Conservation (phyloP, 2,329 filamentous ascomycete species). For the Aspergillus tubingensis region DNA sequence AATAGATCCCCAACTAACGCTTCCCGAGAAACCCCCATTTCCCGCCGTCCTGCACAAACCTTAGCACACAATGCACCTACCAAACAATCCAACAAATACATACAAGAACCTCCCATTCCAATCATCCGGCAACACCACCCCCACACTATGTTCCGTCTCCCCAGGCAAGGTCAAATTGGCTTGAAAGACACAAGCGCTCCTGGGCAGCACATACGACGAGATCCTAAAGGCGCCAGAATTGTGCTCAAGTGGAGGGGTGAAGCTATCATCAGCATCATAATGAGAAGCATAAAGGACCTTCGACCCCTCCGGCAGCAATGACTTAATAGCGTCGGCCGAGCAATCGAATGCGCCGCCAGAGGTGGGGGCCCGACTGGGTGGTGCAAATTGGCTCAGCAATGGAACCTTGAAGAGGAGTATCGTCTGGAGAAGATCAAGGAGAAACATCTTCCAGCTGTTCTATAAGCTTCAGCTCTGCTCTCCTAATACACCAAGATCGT, state of each 20-base stretch:
- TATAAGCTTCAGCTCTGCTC: background rate
- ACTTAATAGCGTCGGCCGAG: background rate
- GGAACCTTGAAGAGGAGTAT: background rate
- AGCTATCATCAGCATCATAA: background rate
- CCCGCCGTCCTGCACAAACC: background rate
- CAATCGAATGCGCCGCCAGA: background rate
- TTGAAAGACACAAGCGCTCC: background rate
- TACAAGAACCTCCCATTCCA: constrained; percentile 1
- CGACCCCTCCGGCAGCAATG: background rate
- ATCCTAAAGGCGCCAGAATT: background rate
- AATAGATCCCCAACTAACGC: background rate
- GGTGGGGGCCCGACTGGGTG: background rate
- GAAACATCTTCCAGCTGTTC: background rate
- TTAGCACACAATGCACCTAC: background rate
- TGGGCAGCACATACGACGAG: background rate
- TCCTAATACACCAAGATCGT: no score
- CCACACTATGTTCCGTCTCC: background rate
- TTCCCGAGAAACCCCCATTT: background rate
- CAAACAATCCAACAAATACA: background rate
- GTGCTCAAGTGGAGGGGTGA: background rate
- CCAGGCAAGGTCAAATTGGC: background rate
- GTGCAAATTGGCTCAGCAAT: background rate
- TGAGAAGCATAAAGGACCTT: background rate
- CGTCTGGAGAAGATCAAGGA: background rate
- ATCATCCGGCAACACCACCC: background rate